Evolutionary conservation across 306 rosid species (phyloP), one percentile per base, ranked within the genome.

Genomic region (Quillaja saponaria): DNA sequence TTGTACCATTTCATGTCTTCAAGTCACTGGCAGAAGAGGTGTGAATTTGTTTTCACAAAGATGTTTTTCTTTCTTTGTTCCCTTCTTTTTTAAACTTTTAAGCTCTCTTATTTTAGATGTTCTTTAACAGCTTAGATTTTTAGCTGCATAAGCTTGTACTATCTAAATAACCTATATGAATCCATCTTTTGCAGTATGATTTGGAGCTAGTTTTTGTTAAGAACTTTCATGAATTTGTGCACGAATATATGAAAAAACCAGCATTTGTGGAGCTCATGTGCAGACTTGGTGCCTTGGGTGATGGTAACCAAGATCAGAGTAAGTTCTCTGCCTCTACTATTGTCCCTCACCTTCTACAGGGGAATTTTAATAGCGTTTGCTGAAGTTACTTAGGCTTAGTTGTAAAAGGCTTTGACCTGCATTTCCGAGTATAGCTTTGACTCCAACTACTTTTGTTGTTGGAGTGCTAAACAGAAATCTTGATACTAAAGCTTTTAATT

Each of bases 21-120:
- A 87, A 89, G 73, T 65, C 89, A 6, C 74, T 94, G 76, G 96
- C 95, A 0, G 99, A 94, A 81, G 97, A 92, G 94, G 99, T 92
- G 59, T 54, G 40, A 49, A 65, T 46, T 37, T 54, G 3, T 41
- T 28, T 17, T 49, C 17, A n/a, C 13, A 5, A 46, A 44, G 31
- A 18, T 9, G 39, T 15, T 12, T 48, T 13, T 41, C 25, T 47
- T 48, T n/a, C 19, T 20, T 10, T 6, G 28, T 59, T 21, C 17
- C 49, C 49, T n/a, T 62, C 2, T 31, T 19, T 57, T 49, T 58
- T 19, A 15, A 13, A 10, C 20, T 33, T 54, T 13, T 25, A 34
- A 28, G 9, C 25, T 55, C 16, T 17, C 33, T 17, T 49, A 34
- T 37, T 16, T 33, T 6, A 7, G 13, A 55, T 33, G 16, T 53